Percentiles rank a stretch among this genome's conserved stretches.
These are phyloP conservation scores for Aspergillus bridgeri DNA, from an alignment of 495 filamentous ascomycete species.

Conservation along the genomic window DNA sequence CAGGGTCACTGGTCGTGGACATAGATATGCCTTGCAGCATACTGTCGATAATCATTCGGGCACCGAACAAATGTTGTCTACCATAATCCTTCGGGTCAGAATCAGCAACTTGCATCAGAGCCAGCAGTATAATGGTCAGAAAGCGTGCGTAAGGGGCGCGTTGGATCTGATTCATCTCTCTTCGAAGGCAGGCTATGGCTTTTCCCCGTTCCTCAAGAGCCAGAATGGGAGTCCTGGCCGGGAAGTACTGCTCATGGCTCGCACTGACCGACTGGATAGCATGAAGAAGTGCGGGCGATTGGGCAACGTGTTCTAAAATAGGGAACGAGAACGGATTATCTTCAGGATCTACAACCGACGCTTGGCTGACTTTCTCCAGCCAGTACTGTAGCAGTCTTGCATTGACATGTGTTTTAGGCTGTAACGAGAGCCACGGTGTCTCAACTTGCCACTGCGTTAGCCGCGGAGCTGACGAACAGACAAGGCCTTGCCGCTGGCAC, in stretches of 20 bases:
- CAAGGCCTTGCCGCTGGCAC: conserved; percentile 31
- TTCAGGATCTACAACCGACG: conserved; percentile 10
- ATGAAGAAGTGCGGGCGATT: conserved; percentile 16
- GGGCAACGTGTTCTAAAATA: conserved; percentile 9
- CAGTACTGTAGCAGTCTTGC: conserved; percentile 14
- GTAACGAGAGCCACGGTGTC: conserved; percentile 14
- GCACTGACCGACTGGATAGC: conserved; percentile 17
- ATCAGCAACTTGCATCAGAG: conserved; percentile 9
- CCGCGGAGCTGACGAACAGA: conserved; percentile 12
- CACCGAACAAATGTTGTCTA: conserved; percentile 14
- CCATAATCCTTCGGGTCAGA: conserved; percentile 13
- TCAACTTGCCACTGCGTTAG: conserved; percentile 16
- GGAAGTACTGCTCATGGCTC: conserved; percentile 15
- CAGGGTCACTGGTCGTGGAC: conserved; percentile 5
- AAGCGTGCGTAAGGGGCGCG: background rate
- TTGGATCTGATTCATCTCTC: conserved; percentile 7
- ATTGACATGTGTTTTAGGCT: conserved; percentile 8
- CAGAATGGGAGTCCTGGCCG: conserved; percentile 3
- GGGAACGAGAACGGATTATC: conserved; percentile 16
- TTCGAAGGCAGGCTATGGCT: conserved; percentile 14
- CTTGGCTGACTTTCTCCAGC: conserved; percentile 15
- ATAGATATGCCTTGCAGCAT: conserved; percentile 13
- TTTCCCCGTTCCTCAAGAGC: conserved; percentile 17
- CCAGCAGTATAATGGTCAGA: conserved; percentile 10
- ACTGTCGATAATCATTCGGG: conserved; percentile 12